Conservation (phyloP, 345 rosid genomes). For the Trapa incisa region DNA sequence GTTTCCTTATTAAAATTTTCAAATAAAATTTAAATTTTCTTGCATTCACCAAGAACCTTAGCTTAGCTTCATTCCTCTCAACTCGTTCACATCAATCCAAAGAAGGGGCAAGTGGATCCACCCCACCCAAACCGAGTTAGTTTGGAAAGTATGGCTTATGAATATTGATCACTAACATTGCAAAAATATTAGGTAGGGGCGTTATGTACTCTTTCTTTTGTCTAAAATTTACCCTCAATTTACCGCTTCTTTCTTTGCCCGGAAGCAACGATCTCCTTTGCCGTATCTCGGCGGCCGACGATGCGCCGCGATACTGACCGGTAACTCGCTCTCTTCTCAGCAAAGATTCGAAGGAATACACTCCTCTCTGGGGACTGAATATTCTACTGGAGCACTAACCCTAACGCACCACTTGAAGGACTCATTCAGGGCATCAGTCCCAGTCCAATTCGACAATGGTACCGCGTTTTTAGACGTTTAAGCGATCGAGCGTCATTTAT, state of each 20-base stretch:
- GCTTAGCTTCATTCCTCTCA: too few species aligned
- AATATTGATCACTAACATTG: too few species aligned
- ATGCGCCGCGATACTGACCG: neutral
- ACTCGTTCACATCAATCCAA: too few species aligned
- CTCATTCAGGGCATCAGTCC: neutral
- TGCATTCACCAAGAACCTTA: too few species aligned
- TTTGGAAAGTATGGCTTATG: too few species aligned
- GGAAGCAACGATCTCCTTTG: neutral
- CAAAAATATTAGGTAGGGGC: too few species aligned
- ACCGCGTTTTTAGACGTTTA: neutral
- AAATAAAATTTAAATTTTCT: too few species aligned
- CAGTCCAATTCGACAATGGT: neutral
- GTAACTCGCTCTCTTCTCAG: neutral
- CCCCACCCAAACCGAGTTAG: too few species aligned
- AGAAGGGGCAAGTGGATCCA: too few species aligned
- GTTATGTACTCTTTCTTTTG: too few species aligned
- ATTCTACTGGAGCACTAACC: neutral
- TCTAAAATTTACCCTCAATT: neutral
- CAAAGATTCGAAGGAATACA: neutral
- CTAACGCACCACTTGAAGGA: neutral
- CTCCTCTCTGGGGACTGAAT: neutral
- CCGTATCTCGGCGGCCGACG: conserved; percentile 1
- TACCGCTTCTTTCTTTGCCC: conserved; percentile 1
- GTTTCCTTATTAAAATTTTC: too few species aligned
- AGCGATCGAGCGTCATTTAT: neutral